Percentiles rank a stretch among this genome's conserved stretches.
phyloP scores from a whole-genome alignment of 2,329 filamentous ascomycete species.

The Bertia moriformis region DNA sequence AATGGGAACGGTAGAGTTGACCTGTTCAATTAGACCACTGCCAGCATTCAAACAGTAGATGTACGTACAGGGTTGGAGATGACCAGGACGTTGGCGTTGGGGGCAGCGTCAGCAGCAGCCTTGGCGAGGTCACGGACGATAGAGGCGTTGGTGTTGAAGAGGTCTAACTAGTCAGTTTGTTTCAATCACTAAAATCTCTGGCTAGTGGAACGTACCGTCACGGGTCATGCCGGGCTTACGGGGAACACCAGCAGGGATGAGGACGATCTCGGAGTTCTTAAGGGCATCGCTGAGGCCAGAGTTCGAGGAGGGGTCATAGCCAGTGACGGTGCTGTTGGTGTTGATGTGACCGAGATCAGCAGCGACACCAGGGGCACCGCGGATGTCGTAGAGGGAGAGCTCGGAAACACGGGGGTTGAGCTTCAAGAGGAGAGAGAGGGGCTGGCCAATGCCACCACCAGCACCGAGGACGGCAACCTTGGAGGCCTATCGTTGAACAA shows the following conservation, averaged over 20 bases:
- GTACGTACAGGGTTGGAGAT: constrained; percentile 50
- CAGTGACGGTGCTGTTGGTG: constrained; percentile 60
- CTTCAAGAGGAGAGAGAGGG: constrained; percentile 94
- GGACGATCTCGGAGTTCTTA: constrained; percentile 55
- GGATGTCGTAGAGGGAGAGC: constrained; percentile 96
- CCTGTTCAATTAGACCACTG: constrained; percentile 12
- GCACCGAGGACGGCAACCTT: constrained; percentile 97
- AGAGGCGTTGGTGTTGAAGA: constrained; percentile 74
- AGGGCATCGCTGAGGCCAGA: constrained; percentile 49
- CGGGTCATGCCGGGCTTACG: constrained; percentile 72
- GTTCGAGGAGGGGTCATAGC: constrained; percentile 50
- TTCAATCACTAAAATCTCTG: too few species aligned
- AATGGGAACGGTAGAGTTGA: constrained; percentile 71
- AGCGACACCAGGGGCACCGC: constrained; percentile 75
- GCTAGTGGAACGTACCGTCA: constrained; percentile 27
- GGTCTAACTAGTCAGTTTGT: too few species aligned
- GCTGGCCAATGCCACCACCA: constrained; percentile 94
- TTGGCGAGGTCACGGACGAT: constrained; percentile 68
- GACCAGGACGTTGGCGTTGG: constrained; percentile 61
- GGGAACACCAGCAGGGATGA: constrained; percentile 67
- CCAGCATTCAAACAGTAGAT: neutral
- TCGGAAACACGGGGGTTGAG: constrained; percentile 88
- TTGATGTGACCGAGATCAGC: constrained; percentile 69
- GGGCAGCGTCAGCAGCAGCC: constrained; percentile 53
- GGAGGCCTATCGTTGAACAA: constrained; percentile 49